A percentile compares a stretch with the other conserved stretches of the same genome.
phyloP scores from a whole-genome alignment of 495 filamentous ascomycete genomes.

The Penicillium arizonense region DNA sequence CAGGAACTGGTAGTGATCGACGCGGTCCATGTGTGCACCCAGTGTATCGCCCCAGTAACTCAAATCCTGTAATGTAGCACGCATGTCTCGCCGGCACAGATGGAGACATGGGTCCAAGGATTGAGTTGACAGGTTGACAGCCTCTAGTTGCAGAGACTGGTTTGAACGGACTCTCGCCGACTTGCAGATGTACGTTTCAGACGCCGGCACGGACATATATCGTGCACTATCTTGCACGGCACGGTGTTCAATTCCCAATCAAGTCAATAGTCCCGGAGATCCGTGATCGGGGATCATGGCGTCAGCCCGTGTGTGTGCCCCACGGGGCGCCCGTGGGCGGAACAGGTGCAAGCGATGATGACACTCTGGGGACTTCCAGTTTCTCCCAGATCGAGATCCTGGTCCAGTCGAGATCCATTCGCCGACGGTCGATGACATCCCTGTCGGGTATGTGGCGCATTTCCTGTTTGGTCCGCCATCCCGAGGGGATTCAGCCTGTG shows the following conservation, averaged over 20 bases:
- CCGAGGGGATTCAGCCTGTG: not conserved
- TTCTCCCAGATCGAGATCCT: constrained; percentile 5
- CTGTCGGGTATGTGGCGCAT: constrained; percentile 1
- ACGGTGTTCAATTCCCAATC: not conserved
- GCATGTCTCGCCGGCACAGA: not conserved
- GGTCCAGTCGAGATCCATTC: not conserved
- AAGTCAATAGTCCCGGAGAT: constrained; percentile 8
- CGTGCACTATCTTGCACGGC: too few species aligned
- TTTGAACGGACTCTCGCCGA: too few species aligned
- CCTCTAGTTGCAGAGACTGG: not conserved
- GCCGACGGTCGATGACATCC: constrained; percentile 3
- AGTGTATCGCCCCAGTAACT: not conserved
- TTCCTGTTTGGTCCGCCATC: constrained; percentile 3
- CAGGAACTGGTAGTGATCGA: constrained; percentile 11
- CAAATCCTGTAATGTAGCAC: not conserved
- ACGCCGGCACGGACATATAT: too few species aligned
- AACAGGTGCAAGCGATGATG: constrained; percentile 6
- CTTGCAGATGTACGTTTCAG: too few species aligned
- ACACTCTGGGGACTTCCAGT: constrained; percentile 10
- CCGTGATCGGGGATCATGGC: constrained; percentile 8
- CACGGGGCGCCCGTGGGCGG: constrained; percentile 10
- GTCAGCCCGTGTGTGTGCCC: constrained; percentile 17
- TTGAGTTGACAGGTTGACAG: not conserved
- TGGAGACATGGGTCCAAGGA: constrained; percentile 3
- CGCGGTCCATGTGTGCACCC: not conserved